Conservation (phyloP, 139 green algal genomes). For the Picochlorum sp. region DNA sequence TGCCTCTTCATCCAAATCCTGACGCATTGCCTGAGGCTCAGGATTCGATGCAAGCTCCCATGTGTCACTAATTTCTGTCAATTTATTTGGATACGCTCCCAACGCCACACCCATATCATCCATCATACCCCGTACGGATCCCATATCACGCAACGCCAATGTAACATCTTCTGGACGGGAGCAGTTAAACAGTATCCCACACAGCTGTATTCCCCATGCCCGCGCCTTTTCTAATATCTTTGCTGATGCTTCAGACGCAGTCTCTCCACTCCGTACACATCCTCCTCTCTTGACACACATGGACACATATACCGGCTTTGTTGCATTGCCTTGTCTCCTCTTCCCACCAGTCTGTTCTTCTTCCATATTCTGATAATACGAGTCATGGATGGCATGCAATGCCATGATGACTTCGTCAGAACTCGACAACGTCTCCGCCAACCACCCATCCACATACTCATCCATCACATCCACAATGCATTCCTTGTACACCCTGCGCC, state of each 20-base stretch:
- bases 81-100: neutral
- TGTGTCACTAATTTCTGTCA: neutral
- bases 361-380: neutral
- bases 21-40: neutral
- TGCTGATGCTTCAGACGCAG: neutral
- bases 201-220: neutral
- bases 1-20: neutral
- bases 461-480: neutral
- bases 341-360: neutral
- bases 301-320: neutral
- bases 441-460: constrained; percentile 1
- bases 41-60: neutral
- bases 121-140: neutral
- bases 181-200: neutral
- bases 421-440: neutral
- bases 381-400: neutral
- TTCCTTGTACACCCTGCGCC: neutral
- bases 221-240: constrained; percentile 1
- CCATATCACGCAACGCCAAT: neutral
- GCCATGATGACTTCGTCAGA: neutral
- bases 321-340: no score
- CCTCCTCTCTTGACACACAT: neutral
- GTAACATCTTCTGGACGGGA: neutral
- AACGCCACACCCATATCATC: neutral
- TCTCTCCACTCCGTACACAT: neutral